Evolutionary conservation across 2,329 filamentous ascomycete species (phyloP).

Genomic region (Aspergillus sp.): DNA sequence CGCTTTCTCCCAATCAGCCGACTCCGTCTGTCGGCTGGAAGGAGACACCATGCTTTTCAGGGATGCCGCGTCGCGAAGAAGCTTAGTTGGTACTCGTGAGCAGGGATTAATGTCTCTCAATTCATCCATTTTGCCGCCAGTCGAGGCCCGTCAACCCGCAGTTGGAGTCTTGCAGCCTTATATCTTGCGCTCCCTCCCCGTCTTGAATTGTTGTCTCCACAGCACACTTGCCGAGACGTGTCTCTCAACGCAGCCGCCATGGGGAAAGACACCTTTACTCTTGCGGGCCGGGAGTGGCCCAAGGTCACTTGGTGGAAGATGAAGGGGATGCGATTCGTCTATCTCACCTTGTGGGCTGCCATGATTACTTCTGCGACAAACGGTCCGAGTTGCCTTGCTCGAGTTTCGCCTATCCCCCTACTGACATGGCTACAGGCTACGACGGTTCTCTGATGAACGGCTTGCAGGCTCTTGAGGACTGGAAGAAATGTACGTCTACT

Average conservation of each 20-base stretch:
- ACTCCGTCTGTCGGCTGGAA: background rate
- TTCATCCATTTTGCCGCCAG: slow-evolving; percentile 12
- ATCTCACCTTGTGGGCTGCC: slow-evolving; percentile 22
- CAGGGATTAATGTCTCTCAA: background rate
- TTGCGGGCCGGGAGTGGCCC: slow-evolving; percentile 29
- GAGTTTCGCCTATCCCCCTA: too few species aligned
- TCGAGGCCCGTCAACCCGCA: background rate
- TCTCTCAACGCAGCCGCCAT: background rate
- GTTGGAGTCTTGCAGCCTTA: background rate
- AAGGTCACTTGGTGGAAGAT: slow-evolving; percentile 33
- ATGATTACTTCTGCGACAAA: slow-evolving; percentile 17
- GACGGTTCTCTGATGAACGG: slow-evolving; percentile 58
- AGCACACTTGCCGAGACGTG: background rate
- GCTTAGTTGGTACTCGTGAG: background rate
- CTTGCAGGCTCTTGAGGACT: slow-evolving; percentile 49
- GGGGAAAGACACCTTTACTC: slow-evolving; percentile 22
- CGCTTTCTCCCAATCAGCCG: background rate
- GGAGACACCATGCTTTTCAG: background rate
- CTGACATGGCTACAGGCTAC: slow-evolving; percentile 39
- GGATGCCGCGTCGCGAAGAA: background rate
- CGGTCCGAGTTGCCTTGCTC: slow-evolving; percentile 8
- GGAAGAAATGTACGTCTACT: slow-evolving; percentile 42
- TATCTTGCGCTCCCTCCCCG: background rate
- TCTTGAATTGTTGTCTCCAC: background rate
- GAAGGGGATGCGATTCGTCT: slow-evolving; percentile 22